Base-by-base conservation (phyloP, 208 protist species). In the Leishmania tarentolae region DNA sequence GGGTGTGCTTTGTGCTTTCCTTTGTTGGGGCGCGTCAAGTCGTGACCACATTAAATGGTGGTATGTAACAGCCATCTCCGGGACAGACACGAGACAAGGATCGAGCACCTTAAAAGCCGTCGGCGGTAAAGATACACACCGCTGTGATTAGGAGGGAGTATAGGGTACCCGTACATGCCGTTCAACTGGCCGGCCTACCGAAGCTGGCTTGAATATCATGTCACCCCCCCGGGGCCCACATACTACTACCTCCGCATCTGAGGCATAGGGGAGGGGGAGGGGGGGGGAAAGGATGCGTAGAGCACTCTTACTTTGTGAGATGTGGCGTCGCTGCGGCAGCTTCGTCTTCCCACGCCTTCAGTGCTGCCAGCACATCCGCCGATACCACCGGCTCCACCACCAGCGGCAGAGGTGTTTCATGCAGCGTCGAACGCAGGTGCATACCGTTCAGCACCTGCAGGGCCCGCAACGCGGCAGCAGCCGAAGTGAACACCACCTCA, bases 331-430 rank as follows among this genome's bases (percentile, higher is more conserved):
- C 61, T 8, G n/a, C 17, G 44, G 15, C 40, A 8, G 44, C 35
- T 46, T 77, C 44, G 11, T 46, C 77, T 70, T 92, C 83, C 77
- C 90, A 63, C 57, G 76, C 80, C 31, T 75, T 63, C 66, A 93
- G 50, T 35, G 86, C 87, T 9, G 79, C 84, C 37, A 93, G 65
- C 69, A 95, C 83, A 44, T 96, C 93, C 37, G 90, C 90, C 4
- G 93, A 90, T 28, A 94, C 84, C 21, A 92, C 83, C 42, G 93
- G 93, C 82, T 95, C 93, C 40, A 88, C 93, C 0, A 85, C 78
- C 9, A 96, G 79, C 8, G 44, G 57, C n/a, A 84, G 40, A 21
- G 80, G 56, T 9, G 21, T 70, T 19, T 57, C 61, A 35, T 79
- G 52, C 50, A 56, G 1, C 5, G 76, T 81, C 53, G 78, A 78